Conservation (phyloP, 2,329 filamentous ascomycete species). For the Tolypocladium inflatum region DNA sequence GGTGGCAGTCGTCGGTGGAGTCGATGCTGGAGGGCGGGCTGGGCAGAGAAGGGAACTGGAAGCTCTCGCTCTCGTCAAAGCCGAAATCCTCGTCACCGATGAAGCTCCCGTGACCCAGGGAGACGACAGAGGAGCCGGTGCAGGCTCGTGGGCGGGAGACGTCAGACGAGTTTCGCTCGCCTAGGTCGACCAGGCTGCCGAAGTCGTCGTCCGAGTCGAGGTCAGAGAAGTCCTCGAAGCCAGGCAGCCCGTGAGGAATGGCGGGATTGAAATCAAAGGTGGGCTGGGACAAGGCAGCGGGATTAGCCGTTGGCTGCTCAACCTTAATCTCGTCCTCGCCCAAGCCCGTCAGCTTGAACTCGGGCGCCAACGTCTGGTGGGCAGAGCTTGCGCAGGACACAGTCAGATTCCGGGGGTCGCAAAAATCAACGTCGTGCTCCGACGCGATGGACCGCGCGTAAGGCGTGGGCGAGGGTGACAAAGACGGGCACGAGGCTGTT, state of each 20-base stretch:
- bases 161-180: slow-evolving; percentile 37
- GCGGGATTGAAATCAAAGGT: slow-evolving; percentile 43
- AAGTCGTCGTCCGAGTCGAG: slow-evolving; percentile 89
- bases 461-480: slow-evolving; percentile 79
- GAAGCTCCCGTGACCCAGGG: slow-evolving; percentile 68
- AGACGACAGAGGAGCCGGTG: slow-evolving; percentile 59
- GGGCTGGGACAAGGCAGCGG: slow-evolving; percentile 25
- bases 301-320: slow-evolving; percentile 40
- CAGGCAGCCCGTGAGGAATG: slow-evolving; percentile 52
- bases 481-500: slow-evolving; percentile 69
- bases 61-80: slow-evolving; percentile 57
- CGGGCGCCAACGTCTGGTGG: slow-evolving; percentile 41
- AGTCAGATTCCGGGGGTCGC: slow-evolving; percentile 83
- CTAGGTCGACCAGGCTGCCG: slow-evolving; percentile 58
- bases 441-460: slow-evolving; percentile 60
- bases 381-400: slow-evolving; percentile 46
- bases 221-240: slow-evolving; percentile 80
- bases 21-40: slow-evolving; percentile 38
- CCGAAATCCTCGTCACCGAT: slow-evolving; percentile 69
- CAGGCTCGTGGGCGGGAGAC: slow-evolving; percentile 59
- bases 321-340: slow-evolving; percentile 47
- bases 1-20: slow-evolving; percentile 35
- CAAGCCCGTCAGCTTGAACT: slow-evolving; percentile 59
- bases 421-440: slow-evolving; percentile 73
- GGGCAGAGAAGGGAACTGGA: slow-evolving; percentile 52